phyloP scores from a whole-genome alignment of 2,329 filamentous ascomycete genomes.

The Metarhizium guizhouense region DNA sequence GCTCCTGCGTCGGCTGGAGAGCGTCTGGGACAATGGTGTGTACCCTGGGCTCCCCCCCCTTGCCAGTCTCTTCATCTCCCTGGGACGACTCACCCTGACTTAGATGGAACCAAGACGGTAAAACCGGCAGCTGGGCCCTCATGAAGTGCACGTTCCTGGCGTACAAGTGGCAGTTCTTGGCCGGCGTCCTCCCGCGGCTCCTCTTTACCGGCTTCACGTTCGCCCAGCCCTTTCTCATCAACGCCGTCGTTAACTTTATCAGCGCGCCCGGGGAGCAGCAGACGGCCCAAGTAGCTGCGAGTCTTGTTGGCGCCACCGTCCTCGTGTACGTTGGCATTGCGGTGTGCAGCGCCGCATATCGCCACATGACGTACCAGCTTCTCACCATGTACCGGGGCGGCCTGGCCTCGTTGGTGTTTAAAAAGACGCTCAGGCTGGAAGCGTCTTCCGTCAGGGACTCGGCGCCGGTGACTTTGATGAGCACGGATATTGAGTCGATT shows the following conservation, averaged over 20 bases:
- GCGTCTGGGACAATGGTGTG: conserved; percentile 15
- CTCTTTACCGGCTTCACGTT: conserved; percentile 31
- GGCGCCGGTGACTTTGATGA: conserved; percentile 35
- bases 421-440: conserved; percentile 30
- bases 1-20: conserved; percentile 12
- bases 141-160: conserved; percentile 17
- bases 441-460: conserved; percentile 23
- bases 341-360: conserved; percentile 21
- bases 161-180: conserved; percentile 20
- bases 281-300: conserved; percentile 20
- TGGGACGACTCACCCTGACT: not conserved
- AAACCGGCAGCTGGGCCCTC: conserved; percentile 14
- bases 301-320: conserved; percentile 31
- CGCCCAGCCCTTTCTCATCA: conserved; percentile 29
- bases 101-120: conserved; percentile 8
- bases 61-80: too few relatives aligned
- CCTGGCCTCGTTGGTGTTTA: conserved; percentile 37
- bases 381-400: conserved; percentile 27
- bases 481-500: conserved; percentile 32
- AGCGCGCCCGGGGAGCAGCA: conserved; percentile 15
- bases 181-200: conserved; percentile 27
- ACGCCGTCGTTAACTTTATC: conserved; percentile 22
- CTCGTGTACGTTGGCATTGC: conserved; percentile 34
- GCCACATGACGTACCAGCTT: conserved; percentile 25
- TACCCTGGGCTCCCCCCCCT: not conserved